Base-by-base conservation (phyloP, 768 basidiomycete species). In the Artomyces pyxidatus region DNA sequence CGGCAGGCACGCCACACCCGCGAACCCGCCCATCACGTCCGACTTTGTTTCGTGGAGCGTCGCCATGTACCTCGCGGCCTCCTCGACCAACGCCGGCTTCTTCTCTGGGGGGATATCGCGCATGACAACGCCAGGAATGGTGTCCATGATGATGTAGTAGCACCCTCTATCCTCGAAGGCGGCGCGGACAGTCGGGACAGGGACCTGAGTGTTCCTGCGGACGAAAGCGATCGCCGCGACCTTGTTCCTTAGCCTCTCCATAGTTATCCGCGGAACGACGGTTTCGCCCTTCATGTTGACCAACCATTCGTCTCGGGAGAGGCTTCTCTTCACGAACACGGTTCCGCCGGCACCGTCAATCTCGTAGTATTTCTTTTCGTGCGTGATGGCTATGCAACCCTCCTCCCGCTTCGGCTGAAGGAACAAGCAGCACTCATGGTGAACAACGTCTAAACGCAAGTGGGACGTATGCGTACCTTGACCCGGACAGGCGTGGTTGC, bases 191-290 rank as follows among this genome's bases (percentile, higher is more conserved):
- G 43, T 30, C 17, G 43, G 43, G 11, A 45, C 43, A 17, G 43
- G 43, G 27, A 45, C n/a, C 16, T 45, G 26, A 16, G 43, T 45
- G 43, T 45, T 26, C 43, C 14, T 26, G n/a, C 29, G n/a, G 22
- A 45, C n/a, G 28, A 30, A 45, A 11, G 14, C 17, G 43, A 45
- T 25, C 16, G 43, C 43, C 14, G 43, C 43, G 12, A 27, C 4
- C 21, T 45, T 26, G 17, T 45, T 45, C 43, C 28, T 45, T 17
- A 45, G 11, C 17, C 43, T 45, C 21, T 45, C 43, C 17, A 45
- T 12, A 16, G 17, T 3, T 16, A 45, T 25, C 12, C 23, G 21
- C 17, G 43, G 43, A 16, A 45, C 43, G 25, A 45, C 43, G 29
- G 21, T 16, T 19, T 45, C 29, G 29, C 43, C 43, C 16, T 27